phyloP scores from a whole-genome alignment of 805 yeast species.

The Candida tammaniensis region DNA sequence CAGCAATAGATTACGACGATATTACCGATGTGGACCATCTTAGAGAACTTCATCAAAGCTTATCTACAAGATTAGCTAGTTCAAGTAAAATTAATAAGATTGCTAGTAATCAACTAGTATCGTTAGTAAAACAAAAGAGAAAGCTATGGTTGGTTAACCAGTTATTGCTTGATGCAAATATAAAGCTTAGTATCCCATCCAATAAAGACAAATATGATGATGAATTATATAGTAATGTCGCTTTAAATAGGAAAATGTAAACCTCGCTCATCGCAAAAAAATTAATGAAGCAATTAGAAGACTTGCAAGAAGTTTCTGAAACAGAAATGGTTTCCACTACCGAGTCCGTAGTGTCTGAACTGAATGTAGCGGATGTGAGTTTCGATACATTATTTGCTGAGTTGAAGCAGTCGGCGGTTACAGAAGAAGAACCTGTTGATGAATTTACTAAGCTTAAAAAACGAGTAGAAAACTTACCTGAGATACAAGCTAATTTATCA shows the following conservation, averaged over 20 bases:
- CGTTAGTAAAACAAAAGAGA: slow-evolving; percentile 28
- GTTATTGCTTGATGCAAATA: slow-evolving; percentile 40
- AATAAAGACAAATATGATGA: slow-evolving; percentile 12
- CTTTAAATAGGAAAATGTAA: background rate
- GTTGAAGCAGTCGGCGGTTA: slow-evolving; percentile 21
- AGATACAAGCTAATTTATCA: slow-evolving; percentile 32
- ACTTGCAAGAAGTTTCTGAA: slow-evolving; percentile 24
- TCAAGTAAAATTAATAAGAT: slow-evolving; percentile 36
- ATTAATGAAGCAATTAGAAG: slow-evolving; percentile 13
- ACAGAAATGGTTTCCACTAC: slow-evolving; percentile 20
- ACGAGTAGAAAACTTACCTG: slow-evolving; percentile 37
- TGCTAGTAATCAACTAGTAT: slow-evolving; percentile 26
- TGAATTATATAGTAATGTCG: slow-evolving; percentile 11
- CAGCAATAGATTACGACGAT: slow-evolving; percentile 12
- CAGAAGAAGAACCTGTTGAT: slow-evolving; percentile 11
- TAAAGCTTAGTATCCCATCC: slow-evolving; percentile 32
- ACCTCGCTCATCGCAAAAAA: slow-evolving; percentile 5
- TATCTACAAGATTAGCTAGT: slow-evolving; percentile 35
- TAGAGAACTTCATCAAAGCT: slow-evolving; percentile 21
- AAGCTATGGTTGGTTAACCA: slow-evolving; percentile 42
- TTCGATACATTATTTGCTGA: slow-evolving; percentile 33
- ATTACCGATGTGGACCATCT: slow-evolving; percentile 15
- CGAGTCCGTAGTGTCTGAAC: slow-evolving; percentile 22
- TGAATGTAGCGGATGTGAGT: slow-evolving; percentile 11
- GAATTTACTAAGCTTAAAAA: slow-evolving; percentile 34